phyloP scores from a whole-genome alignment of 208 protist species.

The Spongospora subterranea region DNA sequence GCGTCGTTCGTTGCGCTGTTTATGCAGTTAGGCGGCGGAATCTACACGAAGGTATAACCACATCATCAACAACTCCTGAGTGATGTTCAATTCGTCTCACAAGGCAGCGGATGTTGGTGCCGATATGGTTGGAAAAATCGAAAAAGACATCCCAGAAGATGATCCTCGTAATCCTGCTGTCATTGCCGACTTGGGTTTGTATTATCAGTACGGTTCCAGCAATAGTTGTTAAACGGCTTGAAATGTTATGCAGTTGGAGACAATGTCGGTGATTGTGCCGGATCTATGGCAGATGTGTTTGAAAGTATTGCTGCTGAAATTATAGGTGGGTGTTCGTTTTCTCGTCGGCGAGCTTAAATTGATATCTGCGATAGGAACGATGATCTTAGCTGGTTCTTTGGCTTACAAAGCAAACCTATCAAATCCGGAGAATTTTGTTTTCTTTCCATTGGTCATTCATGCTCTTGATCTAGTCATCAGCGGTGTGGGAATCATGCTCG shows the following conservation, averaged over 20 bases:
- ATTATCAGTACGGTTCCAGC: neutral
- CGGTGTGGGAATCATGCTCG: constrained; percentile 74
- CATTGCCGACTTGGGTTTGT: constrained; percentile 85
- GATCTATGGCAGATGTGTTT: constrained; percentile 93
- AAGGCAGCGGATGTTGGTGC: constrained; percentile 89
- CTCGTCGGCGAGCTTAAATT: no score
- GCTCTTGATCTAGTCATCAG: constrained; percentile 77
- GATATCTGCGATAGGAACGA: constrained; percentile 61
- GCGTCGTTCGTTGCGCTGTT: constrained; percentile 92
- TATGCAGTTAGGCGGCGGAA: constrained; percentile 90
- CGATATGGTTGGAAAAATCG: constrained; percentile 92
- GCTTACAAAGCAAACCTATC: constrained; percentile 65
- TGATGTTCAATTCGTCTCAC: neutral
- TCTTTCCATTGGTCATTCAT: constrained; percentile 80
- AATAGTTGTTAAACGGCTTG: neutral
- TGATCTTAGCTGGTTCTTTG: constrained; percentile 69
- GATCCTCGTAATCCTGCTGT: constrained; percentile 93
- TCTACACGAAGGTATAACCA: constrained; percentile 89
- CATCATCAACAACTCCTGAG: neutral
- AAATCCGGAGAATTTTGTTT: constrained; percentile 66
- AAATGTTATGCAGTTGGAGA: constrained; percentile 91
- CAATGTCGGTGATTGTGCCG: constrained; percentile 92
- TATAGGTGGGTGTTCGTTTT: constrained; percentile 76
- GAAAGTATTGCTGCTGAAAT: constrained; percentile 92
- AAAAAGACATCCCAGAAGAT: constrained; percentile 92